Percentiles rank a stretch among this genome's conserved stretches.
Conservation (phyloP, 2,329 filamentous ascomycete genomes). For the Colletotrichum higginsianum region DNA sequence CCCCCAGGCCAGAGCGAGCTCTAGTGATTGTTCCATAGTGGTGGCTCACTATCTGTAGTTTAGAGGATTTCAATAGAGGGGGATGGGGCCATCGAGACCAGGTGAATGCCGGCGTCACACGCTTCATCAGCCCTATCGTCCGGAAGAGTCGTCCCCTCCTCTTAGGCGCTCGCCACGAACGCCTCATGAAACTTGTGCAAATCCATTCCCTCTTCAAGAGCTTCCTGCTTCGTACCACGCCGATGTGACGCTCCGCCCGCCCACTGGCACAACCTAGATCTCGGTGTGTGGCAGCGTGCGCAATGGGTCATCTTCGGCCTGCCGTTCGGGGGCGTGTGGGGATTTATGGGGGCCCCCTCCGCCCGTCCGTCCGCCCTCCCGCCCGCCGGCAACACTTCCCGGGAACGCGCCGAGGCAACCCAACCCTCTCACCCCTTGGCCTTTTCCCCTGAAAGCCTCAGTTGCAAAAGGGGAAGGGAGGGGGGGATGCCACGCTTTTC, state of each 20-base stretch:
- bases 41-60: too few relatives aligned
- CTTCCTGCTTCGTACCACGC: too few relatives aligned
- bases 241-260: not conserved
- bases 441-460: not conserved
- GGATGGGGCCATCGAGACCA: not conserved
- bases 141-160: not conserved
- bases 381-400: conserved; percentile 3
- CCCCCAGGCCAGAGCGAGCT: not conserved
- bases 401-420: not conserved
- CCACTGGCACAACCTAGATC: not conserved
- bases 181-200: not conserved
- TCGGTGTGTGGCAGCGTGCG: not conserved
- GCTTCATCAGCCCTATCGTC: conserved; percentile 1
- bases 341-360: not conserved
- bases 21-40: not conserved
- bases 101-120: too few relatives aligned
- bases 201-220: not conserved
- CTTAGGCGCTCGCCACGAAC: not conserved
- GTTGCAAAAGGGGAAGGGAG: too few relatives aligned
- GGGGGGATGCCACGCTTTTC: too few relatives aligned
- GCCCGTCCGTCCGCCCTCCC: not conserved
- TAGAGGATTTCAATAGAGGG: not conserved
- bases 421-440: not conserved
- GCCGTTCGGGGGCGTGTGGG: conserved; percentile 5
- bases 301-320: not conserved